Conservation (phyloP, 2,329 filamentous ascomycete genomes). For the Diaporthe citriasiana region DNA sequence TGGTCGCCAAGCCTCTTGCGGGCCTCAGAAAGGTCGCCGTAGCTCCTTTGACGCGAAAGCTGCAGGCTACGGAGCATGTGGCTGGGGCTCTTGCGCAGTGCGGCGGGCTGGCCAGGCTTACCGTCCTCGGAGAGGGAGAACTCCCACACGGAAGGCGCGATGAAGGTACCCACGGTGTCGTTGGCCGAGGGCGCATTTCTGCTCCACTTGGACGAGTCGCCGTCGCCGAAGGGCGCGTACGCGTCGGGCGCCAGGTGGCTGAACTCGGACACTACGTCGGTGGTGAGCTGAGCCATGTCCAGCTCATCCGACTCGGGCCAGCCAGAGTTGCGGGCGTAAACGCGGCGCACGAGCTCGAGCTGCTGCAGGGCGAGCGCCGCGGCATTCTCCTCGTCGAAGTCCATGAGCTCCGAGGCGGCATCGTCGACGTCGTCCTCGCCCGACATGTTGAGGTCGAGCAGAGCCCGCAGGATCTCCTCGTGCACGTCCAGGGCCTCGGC, state of each 20-base stretch:
- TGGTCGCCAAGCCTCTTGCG: constrained; percentile 39
- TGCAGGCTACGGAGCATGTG: constrained; percentile 43
- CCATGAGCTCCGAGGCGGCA: constrained; percentile 39
- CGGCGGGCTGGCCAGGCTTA: constrained; percentile 42
- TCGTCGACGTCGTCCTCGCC: constrained; percentile 39
- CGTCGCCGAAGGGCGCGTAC: constrained; percentile 41
- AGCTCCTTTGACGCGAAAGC: constrained; percentile 42
- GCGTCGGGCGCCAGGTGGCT: constrained; percentile 39
- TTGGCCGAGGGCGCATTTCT: constrained; percentile 33
- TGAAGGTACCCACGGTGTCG: constrained; percentile 40
- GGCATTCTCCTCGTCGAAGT: constrained; percentile 42
- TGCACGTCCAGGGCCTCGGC: constrained; percentile 42
- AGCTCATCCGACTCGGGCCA: constrained; percentile 42
- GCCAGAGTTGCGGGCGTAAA: constrained; percentile 42
- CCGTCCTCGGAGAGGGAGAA: constrained; percentile 41
- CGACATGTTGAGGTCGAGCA: constrained; percentile 42
- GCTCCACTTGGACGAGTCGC: constrained; percentile 42
- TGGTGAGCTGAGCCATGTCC: constrained; percentile 41
- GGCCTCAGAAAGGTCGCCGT: constrained; percentile 40
- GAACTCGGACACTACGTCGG: constrained; percentile 42
- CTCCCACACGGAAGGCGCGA: constrained; percentile 41
- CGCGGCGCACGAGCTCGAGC: constrained; percentile 42
- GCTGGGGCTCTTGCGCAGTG: constrained; percentile 40
- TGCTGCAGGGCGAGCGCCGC: constrained; percentile 42
- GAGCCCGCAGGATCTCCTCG: constrained; percentile 42